Evolutionary conservation across 2,329 filamentous ascomycete genomes (phyloP), one percentile per base, ranked within the genome.

Genomic region (Alternaria novae-zelandiae): DNA sequence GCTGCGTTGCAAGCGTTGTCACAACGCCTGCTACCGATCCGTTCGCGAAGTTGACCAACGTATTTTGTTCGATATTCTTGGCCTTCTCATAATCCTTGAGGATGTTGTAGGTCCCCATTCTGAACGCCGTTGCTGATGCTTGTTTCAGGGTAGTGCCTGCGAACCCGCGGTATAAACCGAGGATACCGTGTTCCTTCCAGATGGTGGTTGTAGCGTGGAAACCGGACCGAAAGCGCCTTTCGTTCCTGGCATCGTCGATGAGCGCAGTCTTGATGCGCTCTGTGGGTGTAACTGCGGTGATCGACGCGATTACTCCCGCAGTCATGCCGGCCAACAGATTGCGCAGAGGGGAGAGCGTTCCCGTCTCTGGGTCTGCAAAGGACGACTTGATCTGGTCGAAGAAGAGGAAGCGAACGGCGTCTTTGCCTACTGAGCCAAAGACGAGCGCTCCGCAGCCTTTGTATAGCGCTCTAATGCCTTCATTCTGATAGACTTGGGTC

Each of bases 231-330:
- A 88, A 89, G 17, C 83, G 79, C 41, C 80, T 82, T 32, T 83
- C 79, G 7, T 73, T 78, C 46, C 86, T 78, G 8, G 86, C 87
- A 70, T 90, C 88, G 73, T 90, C 88, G 63, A 90, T 90, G 7
- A 91, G 74, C 0, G 88, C 88, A 1, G 89, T 91, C 74, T 91
- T 91, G 71, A 91, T 87, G 15, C 89, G 83, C 71, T 91, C 89
- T 0, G 88, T 90, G 0, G 89, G 89, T 3, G 89, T 91, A 1
- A 91, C 89, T 2, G 88, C 88, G n/a, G 86, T 83, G 0, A 89
- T 82, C 58, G 85, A 88, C 17, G 89, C 88, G 0, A 89, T 83
- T 0, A 88, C 83, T 0, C 89, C 89, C 0, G 88, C 86, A 1
- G 83, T 80, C 87, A 91, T 90, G 9, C 89, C 89, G 6, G 88